phyloP scores from a whole-genome alignment of 495 filamentous ascomycete genomes.

The Aspergillus taichungensis region DNA sequence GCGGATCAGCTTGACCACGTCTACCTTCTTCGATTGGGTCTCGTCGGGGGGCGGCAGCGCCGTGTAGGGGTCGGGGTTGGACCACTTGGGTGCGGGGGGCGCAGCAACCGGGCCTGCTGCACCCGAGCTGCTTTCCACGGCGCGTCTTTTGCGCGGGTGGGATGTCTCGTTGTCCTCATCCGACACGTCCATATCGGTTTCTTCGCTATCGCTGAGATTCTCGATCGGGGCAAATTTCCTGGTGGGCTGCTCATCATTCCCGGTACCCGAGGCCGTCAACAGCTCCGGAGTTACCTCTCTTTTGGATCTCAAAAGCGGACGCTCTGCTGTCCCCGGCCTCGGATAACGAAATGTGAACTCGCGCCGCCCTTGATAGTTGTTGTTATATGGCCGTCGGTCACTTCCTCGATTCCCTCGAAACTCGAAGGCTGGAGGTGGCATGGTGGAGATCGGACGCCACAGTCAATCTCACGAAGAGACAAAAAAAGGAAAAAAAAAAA shows the following conservation, averaged over 20 bases:
- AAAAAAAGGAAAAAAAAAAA: background rate
- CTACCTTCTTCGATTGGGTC: conserved; percentile 57
- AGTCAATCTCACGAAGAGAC: background rate
- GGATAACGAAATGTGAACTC: conserved; percentile 41
- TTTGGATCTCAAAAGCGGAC: conserved; percentile 33
- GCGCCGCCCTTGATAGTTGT: conserved; percentile 15
- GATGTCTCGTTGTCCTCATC: conserved; percentile 38
- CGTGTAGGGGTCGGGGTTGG: conserved; percentile 89
- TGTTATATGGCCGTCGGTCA: conserved; percentile 17
- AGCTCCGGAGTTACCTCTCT: conserved; percentile 32
- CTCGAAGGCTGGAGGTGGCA: conserved; percentile 25
- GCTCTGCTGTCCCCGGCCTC: conserved; percentile 31
- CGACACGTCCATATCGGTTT: conserved; percentile 55
- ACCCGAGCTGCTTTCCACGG: conserved; percentile 38
- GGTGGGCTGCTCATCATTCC: conserved; percentile 17
- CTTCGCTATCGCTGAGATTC: conserved; percentile 64
- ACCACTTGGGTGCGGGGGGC: conserved; percentile 61
- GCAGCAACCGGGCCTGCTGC: conserved; percentile 15
- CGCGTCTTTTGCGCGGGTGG: conserved; percentile 43
- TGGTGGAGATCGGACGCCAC: background rate
- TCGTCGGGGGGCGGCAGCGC: conserved; percentile 65
- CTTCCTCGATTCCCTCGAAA: conserved; percentile 27
- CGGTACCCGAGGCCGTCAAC: conserved; percentile 17
- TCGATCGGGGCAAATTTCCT: conserved; percentile 41
- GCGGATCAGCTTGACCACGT: conserved; percentile 79